Base-by-base conservation (phyloP, 306 rosid genomes). In the Fragaria nilgerrensis region DNA sequence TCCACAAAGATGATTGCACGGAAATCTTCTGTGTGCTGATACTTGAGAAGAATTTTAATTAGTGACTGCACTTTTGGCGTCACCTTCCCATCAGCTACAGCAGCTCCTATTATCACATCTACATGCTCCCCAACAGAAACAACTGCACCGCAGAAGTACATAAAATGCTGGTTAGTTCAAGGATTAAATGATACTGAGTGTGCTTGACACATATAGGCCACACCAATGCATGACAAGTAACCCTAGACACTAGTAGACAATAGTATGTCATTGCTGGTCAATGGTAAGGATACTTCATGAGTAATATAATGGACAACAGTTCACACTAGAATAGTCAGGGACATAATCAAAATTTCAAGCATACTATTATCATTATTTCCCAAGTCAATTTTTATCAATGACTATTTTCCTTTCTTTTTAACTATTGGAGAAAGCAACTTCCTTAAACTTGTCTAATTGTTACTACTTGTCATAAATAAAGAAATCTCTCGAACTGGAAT, bases 91-190 rank as follows among this genome's bases (percentile, higher is more conserved):
- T 92, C 99, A 75, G 99, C 99, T 65, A 95, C 97, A 64, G 99
- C 99, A 83, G 99, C 99, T 82, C 99, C 99, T 84, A 91, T 92
- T 81, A 91, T 79, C 82, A 80, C 93, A 84, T 95, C 99, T 81
- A 92, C 97, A 69, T 95, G 99, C 91, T 95, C 99, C 84, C 99
- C 99, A 32, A 97, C 97, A 73, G 99, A 95, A 76, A 88, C 97
- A 74, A 92, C 99, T 91, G 75, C 67, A 82, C 72, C 75, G 61
- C 49, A 76, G 16, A 86, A 75, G 68, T 45, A 79, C 37, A 59
- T 61, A 63, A 84, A 72, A 83, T 52, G 59, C 62, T 75, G 80
- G 70, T 78, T 76, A 75, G 78, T 71, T 77, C 50, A 34, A 63
- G 63, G 36, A 68, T 53, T 53, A 25, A 63, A 47, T 62, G 15